These are phyloP conservation scores for Geotrichum histeridarum DNA, from an alignment of 1,139 yeast species.

Conservation along the genomic window DNA sequence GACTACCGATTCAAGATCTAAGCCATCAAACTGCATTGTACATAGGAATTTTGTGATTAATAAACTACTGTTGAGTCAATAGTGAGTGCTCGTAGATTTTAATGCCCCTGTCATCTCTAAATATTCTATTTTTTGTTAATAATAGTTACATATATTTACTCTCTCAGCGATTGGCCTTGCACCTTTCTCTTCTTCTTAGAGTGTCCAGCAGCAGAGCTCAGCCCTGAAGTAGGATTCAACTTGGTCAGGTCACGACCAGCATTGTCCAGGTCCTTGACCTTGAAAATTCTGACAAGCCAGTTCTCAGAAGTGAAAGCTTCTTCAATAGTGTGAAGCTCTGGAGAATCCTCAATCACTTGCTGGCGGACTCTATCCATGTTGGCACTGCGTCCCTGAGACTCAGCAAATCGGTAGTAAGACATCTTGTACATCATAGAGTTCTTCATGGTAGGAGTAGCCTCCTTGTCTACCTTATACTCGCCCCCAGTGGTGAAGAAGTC, in stretches of 20 bases:
- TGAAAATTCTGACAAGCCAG: conserved; percentile 94
- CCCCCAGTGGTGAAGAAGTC: conserved; percentile 79
- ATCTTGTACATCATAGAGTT: conserved; percentile 91
- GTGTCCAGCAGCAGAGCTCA: conserved; percentile 7
- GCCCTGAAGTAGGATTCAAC: conserved; percentile 12
- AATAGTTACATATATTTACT: conserved; percentile 1
- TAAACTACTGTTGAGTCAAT: neutral
- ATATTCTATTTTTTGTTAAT: neutral
- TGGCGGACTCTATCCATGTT: conserved; percentile 84
- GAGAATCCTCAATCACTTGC: conserved; percentile 56
- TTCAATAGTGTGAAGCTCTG: conserved; percentile 68
- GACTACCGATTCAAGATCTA: conserved; percentile 62
- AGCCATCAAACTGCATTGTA: conserved; percentile 16
- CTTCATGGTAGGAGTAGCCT: conserved; percentile 79
- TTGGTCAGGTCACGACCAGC: conserved; percentile 62
- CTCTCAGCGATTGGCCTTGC: conserved; percentile 14
- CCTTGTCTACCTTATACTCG: conserved; percentile 79
- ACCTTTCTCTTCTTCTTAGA: conserved; percentile 12
- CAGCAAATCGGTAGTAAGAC: conserved; percentile 84
- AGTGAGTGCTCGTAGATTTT: neutral
- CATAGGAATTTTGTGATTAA: neutral
- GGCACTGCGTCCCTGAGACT: conserved; percentile 56
- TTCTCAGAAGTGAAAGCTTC: conserved; percentile 94
- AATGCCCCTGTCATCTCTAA: neutral
- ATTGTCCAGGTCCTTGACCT: conserved; percentile 83